Conservation (phyloP, 148 eudicot genomes). For the Vaccinium darrowii region DNA sequence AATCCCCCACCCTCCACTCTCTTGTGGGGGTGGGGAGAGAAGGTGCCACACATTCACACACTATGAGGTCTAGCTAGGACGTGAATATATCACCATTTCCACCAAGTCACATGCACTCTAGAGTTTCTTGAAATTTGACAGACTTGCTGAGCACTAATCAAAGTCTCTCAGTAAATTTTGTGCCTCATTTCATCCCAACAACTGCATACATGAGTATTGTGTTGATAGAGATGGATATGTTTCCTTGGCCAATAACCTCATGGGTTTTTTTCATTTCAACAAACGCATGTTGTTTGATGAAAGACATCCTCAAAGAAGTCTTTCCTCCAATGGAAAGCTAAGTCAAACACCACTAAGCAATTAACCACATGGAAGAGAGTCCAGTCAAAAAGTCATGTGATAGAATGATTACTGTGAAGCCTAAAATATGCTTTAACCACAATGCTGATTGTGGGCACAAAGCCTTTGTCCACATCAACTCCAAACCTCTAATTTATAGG, state of each 20-base stretch:
- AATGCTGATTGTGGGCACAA: neutral
- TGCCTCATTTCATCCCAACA: neutral
- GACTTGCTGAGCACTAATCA: neutral
- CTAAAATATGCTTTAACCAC: constrained; percentile 4
- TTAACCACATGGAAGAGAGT: neutral
- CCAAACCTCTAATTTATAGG: neutral
- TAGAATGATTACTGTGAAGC: constrained; percentile 4
- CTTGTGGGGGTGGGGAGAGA: constrained; percentile 14
- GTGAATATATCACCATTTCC: neutral
- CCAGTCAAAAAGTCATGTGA: neutral
- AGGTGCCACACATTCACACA: constrained; percentile 17
- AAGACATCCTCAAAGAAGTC: neutral
- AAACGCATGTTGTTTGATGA: neutral
- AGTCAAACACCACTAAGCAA: constrained; percentile 12
- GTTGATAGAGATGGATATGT: neutral
- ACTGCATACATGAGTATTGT: neutral
- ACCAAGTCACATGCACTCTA: neutral
- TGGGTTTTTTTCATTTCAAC: neutral
- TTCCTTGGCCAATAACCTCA: neutral
- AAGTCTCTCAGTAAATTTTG: neutral
- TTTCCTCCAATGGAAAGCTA: neutral
- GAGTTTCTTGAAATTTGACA: neutral
- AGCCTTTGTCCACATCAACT: neutral
- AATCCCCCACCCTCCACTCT: constrained; percentile 10
- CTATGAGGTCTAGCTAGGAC: neutral